Evolutionary conservation across 352 stramenopile genomes (phyloP), one percentile per base, ranked within the genome.

Genomic region (Globisporangium perplexum): DNA sequence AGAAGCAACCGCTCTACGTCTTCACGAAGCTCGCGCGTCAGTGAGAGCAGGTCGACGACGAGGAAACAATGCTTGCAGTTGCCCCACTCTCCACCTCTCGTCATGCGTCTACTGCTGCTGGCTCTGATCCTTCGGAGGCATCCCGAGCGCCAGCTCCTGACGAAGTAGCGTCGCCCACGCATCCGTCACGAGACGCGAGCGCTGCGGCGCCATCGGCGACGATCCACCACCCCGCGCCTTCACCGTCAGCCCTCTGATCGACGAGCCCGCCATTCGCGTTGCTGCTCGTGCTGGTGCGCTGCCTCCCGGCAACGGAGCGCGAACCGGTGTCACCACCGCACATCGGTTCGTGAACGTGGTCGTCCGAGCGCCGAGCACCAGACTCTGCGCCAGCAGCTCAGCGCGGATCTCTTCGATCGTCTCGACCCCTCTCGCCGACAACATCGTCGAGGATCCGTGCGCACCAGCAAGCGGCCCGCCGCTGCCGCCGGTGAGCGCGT

Each of bases 1-100:
- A 28, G 7, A 44, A 48, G 4, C 73, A 84, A 49, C 63, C 62
- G 3, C 50, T 84, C 17, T 79, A 64, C 59, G 52, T 77, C 10
- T 76, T 77, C 47, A 45, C 65, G 50, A 51, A 51, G 46, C 33
- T 6, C 24, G 14, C 45, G 45, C 23, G 8, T 2, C 15, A 49
- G 23, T 18, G 17, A 35, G 44, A 30, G 26, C 12, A 5, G 1
- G 18, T 4, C 23, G 12, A 20, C 22, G 14, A 49, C 17, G 23
- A 49, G 17, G 23, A 33, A 45, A n/a, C 18, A 41, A 18, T 11
- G 35, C 7, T 4, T 41, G 35, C 35, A n/a, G 7, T 17, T 41
- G 26, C 26, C 26, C 2, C 26, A 6, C 26, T 30, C 26, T 30
- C 26, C 26, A 30, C 26, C 26, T 30, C 35, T 18, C 35, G 24